Evolutionary conservation across 352 stramenopile genomes (phyloP).

Genomic region (Elongisporangium senticosum): DNA sequence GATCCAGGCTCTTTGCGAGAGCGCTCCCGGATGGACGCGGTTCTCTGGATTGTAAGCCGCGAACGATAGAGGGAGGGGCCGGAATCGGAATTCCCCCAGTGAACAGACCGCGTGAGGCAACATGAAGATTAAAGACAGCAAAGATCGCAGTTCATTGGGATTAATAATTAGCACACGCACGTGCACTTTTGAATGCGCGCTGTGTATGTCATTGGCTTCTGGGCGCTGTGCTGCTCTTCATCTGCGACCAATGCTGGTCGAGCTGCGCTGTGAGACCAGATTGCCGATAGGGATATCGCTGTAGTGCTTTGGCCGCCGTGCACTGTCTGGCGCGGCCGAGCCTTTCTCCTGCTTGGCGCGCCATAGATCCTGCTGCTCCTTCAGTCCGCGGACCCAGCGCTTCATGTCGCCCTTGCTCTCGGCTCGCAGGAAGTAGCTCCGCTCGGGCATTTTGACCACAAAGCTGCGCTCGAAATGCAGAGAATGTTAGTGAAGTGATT

Average conservation of each 20-base stretch:
- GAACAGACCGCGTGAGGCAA: background rate
- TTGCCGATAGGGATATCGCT: conserved; percentile 40
- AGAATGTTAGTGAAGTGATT: background rate
- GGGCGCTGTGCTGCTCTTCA: background rate
- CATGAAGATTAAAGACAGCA: background rate
- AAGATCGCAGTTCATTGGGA: background rate
- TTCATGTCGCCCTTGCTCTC: conserved; percentile 87
- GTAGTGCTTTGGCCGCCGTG: conserved; percentile 70
- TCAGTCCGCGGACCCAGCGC: conserved; percentile 75
- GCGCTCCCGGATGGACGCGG: conserved; percentile 72
- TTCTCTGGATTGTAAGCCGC: conserved; percentile 65
- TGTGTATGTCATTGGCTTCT: background rate
- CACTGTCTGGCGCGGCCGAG: conserved; percentile 19
- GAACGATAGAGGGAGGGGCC: background rate
- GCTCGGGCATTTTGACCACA: conserved; percentile 66
- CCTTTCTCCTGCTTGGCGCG: conserved; percentile 41
- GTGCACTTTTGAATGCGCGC: background rate
- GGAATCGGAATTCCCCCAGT: background rate
- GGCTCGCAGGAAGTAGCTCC: conserved; percentile 76
- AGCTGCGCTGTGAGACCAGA: conserved; percentile 33
- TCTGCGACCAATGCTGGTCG: conserved; percentile 16
- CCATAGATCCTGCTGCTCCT: conserved; percentile 81
- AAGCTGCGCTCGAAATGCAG: conserved; percentile 30
- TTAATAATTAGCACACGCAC: background rate
- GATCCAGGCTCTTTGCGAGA: conserved; percentile 80